Evolutionary conservation across 1,284 basidiomycete genomes (phyloP), one percentile per base, ranked within the genome.

Genomic region (Cryptococcus wingfieldii): DNA sequence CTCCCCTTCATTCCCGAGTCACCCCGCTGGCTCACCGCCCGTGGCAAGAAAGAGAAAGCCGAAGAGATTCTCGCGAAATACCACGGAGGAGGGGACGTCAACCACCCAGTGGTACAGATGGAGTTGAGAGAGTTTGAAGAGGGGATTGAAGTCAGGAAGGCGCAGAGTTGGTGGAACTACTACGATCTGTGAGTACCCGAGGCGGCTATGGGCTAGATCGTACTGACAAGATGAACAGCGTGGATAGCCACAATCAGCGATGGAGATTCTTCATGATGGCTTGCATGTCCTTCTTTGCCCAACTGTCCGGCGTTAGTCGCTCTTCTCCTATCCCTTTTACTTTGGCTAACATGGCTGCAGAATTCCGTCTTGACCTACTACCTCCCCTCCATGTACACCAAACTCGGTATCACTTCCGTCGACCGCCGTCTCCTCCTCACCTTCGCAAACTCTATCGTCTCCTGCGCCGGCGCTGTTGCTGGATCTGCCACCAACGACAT

Each of bases 111-210:
- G 13, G 64, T 68, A 5, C 52, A 57, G 38, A 49, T 68, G 41
- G 59, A 68, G 53, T 51, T 62, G 39, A 52, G 34, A 14, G 64
- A 67, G 51, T 63, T 68, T 44, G 60, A 61, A 38, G 59, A 56
- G 28, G 43, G 54, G 19, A 67, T 69, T 50, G 43, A 58, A 46
- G 37, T 62, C 2, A 38, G 51, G 34, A 51, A 50, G 34, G 83
- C 80, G 19, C 80, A 84, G 68, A 77, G 81, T 54, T 83, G 81
- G 81, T 83, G 79, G 77, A 69, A 69, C 51, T 69, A 60, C 49
- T 56, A 39, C 25, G 49, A 54, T 44, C 51, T 61, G 45, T 62
- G 45, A 48, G 51, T 42, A 42, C 7, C n/a, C 31, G 31, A 23
- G 23, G 23, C 23, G 16, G 41, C 16, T 9, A 42, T 16, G n/a